Base-by-base conservation (phyloP, 108 stramenopile species). In the Cyclostephanos tholiformis region DNA sequence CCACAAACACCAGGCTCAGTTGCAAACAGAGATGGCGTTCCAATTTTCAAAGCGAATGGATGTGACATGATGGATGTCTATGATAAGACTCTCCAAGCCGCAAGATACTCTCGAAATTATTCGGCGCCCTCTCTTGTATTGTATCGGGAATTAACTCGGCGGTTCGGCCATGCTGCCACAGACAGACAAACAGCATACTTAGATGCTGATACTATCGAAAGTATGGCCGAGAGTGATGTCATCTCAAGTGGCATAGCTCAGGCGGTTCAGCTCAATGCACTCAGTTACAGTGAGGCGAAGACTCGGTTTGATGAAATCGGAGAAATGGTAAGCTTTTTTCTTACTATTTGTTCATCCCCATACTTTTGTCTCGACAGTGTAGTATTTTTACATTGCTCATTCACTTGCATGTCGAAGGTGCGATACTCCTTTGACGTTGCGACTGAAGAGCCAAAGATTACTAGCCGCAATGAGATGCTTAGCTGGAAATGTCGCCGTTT, bases 91-190 rank as follows among this genome's bases (percentile, higher is more conserved):
- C 59, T 83, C 20, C 80, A 82, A 17, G 92, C 91, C 1, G 30
- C 71, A 0, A 75, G 65, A 12, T 89, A 91, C 71, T 67, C 84
- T n/a, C 85, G 95, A 11, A 79, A 81, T 23, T 35, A 77, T 27
- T 66, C 80, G 27, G 79, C 83, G 14, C 95, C 95, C 0, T 79
- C 87, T 30, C 74, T 93, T 6, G 26, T 96, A 10, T 43, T 91
- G 6, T 87, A 90, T 65, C 62, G 83, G 46, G 83, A 83, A 25
- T 43, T 93, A 0, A 72, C 82, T 11, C 84, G 95, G 8, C 82
- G 95, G 29, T 93, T 96, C 82, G 95, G 95, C 23, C 95, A 96
- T 75, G 95, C 95, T 0, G 91, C 95, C 3, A 93, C 92, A 4
- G 92, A 96, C 74, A 81, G 92, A 13, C 95, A 96, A 43, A 53